Evolutionary conservation across 257 asterid species (phyloP).

Genomic region (Solanum dulcamara): DNA sequence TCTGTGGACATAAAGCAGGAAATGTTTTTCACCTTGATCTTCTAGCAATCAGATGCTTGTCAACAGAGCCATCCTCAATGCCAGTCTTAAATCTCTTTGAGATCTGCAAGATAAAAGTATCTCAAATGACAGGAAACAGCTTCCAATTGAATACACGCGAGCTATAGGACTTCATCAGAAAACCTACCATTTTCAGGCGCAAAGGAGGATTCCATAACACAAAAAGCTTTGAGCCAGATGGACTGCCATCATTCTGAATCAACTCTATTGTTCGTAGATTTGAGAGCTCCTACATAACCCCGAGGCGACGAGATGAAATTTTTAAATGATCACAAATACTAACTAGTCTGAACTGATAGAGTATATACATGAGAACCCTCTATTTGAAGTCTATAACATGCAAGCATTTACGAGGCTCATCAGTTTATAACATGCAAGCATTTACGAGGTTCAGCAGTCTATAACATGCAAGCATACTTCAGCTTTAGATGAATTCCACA

Average conservation of each 20-base stretch:
- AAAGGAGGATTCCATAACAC: constrained; percentile 95
- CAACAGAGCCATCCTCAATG: constrained; percentile 28
- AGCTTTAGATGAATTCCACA: neutral
- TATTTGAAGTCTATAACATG: neutral
- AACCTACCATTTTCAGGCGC: constrained; percentile 56
- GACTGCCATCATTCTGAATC: constrained; percentile 88
- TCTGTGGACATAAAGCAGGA: neutral
- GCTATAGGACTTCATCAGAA: constrained; percentile 1
- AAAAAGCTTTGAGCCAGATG: constrained; percentile 77
- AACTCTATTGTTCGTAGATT: constrained; percentile 52
- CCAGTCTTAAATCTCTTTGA: constrained; percentile 33
- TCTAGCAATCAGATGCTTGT: constrained; percentile 39
- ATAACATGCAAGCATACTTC: neutral
- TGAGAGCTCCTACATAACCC: constrained; percentile 54
- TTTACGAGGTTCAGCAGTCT: no score
- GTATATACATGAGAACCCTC: neutral
- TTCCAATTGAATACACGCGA: neutral
- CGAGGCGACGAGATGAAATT: neutral
- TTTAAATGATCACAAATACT: neutral
- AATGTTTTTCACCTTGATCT: constrained; percentile 62
- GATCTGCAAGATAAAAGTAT: constrained; percentile 30
- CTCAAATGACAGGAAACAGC: neutral
- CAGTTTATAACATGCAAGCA: no score
- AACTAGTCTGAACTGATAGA: neutral
- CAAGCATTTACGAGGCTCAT: neutral